These are phyloP conservation scores for Rutstroemia sp. DNA, from an alignment of 2,329 filamentous ascomycete genomes.

Conservation along the genomic window DNA sequence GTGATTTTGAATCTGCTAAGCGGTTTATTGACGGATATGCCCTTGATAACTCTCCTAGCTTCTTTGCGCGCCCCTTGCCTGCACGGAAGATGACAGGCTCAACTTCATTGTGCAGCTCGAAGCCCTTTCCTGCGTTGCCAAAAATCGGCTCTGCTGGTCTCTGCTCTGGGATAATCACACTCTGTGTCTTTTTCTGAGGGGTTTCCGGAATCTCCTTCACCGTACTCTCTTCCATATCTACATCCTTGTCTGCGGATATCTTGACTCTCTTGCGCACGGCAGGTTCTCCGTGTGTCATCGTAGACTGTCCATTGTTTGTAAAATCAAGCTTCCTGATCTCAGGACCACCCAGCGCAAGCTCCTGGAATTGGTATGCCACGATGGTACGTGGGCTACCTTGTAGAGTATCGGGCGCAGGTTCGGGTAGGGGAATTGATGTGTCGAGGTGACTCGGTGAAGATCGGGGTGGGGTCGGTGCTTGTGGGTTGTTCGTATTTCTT, in stretches of 20 bases:
- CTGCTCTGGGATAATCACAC: conserved; percentile 11
- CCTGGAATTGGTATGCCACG: conserved; percentile 27
- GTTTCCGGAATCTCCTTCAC: conserved; percentile 10
- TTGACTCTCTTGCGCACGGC: conserved; percentile 22
- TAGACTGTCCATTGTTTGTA: background rate
- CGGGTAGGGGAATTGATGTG: conserved; percentile 5
- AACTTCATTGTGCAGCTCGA: conserved; percentile 18
- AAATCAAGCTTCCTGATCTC: conserved; percentile 19
- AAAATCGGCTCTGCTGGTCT: conserved; percentile 12
- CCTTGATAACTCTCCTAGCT: conserved; percentile 11
- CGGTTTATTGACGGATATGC: conserved; percentile 27
- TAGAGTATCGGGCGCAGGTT: conserved; percentile 2
- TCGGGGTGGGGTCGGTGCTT: conserved; percentile 5
- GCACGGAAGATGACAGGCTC: conserved; percentile 25
- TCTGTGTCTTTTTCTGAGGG: conserved; percentile 12
- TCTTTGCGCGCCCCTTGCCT: conserved; percentile 10
- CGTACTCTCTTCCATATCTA: conserved; percentile 10
- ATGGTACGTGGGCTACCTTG: conserved; percentile 25
- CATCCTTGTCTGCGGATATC: conserved; percentile 7
- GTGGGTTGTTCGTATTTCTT: conserved; percentile 6
- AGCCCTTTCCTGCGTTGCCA: conserved; percentile 11
- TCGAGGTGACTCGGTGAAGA: conserved; percentile 6
- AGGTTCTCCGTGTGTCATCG: conserved; percentile 12
- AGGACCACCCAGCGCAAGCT: conserved; percentile 19
- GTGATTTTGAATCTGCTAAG: conserved; percentile 25